Conservation (phyloP, 2,329 filamentous ascomycete genomes). For the Coniochaeta sp. region DNA sequence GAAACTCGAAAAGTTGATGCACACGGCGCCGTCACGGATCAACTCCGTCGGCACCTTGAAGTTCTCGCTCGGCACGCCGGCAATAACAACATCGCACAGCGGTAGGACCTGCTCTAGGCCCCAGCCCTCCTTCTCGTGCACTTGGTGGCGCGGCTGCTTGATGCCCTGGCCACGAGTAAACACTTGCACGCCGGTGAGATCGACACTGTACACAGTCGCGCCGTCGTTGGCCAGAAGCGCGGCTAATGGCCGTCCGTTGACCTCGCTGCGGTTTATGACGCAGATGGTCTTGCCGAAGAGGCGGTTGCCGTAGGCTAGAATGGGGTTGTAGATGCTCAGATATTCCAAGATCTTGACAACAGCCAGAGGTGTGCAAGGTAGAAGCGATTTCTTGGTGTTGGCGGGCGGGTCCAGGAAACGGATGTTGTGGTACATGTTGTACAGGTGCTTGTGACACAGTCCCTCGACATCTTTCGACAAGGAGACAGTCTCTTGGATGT, state of each 20-base stretch:
- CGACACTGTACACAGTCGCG: slow-evolving; percentile 89
- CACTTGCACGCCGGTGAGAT: slow-evolving; percentile 83
- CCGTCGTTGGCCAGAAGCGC: slow-evolving; percentile 94
- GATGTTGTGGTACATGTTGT: slow-evolving; percentile 99
- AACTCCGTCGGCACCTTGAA: slow-evolving; percentile 86
- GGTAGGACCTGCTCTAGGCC: slow-evolving; percentile 73
- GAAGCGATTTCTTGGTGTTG: slow-evolving; percentile 78
- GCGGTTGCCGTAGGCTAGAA: slow-evolving; percentile 86
- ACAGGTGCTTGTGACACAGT: slow-evolving; percentile 85
- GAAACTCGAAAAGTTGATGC: slow-evolving; percentile 95
- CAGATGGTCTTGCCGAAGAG: slow-evolving; percentile 92
- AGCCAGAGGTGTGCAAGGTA: slow-evolving; percentile 92
- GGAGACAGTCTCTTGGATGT: slow-evolving; percentile 89
- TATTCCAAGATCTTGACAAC: slow-evolving; percentile 97
- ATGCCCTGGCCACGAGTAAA: slow-evolving; percentile 88
- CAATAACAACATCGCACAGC: slow-evolving; percentile 88
- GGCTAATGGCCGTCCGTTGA: slow-evolving; percentile 87
- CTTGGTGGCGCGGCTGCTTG: slow-evolving; percentile 77
- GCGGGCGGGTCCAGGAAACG: slow-evolving; percentile 78
- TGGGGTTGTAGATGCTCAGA: slow-evolving; percentile 92
- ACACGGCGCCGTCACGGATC: slow-evolving; percentile 86
- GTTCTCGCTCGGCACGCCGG: slow-evolving; percentile 77
- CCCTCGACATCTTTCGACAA: slow-evolving; percentile 93
- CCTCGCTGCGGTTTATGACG: slow-evolving; percentile 92
- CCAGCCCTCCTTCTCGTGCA: slow-evolving; percentile 72